Percentiles rank a stretch among this genome's conserved stretches.
phyloP scores from a whole-genome alignment of 2,329 filamentous ascomycete genomes.

The Alternaria infectoria region DNA sequence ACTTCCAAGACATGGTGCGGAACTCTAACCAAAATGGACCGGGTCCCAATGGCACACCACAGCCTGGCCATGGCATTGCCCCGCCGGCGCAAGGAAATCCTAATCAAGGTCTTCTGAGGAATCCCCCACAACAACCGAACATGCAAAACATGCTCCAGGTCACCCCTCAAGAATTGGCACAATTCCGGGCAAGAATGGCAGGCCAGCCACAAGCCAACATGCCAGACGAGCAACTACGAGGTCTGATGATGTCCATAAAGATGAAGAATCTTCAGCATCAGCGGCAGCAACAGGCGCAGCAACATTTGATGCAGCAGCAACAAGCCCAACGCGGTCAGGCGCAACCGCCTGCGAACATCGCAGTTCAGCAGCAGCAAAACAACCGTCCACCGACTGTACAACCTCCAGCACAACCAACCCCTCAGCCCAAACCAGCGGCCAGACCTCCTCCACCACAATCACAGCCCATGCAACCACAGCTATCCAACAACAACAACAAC shows the following conservation, averaged over 20 bases:
- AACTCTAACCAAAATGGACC: conserved; percentile 24
- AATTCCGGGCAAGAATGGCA: conserved; percentile 44
- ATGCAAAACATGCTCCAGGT: conserved; percentile 32
- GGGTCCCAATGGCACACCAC: conserved; percentile 27
- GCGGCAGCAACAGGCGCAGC: conserved; percentile 27
- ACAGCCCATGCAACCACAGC: conserved; percentile 26
- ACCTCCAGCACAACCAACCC: conserved; percentile 27
- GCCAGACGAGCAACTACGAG: conserved; percentile 33
- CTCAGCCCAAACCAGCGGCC: conserved; percentile 29
- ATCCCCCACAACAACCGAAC: conserved; percentile 35
- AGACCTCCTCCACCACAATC: conserved; percentile 24
- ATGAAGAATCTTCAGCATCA: conserved; percentile 32
- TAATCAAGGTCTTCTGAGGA: conserved; percentile 32
- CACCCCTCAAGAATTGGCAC: conserved; percentile 50
- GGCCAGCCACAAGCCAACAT: conserved; percentile 33
- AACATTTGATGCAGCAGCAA: conserved; percentile 8
- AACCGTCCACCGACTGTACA: conserved; percentile 33
- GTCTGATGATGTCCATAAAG: conserved; percentile 34
- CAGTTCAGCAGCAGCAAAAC: conserved; percentile 24
- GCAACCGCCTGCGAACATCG: conserved; percentile 11
- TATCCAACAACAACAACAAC: conserved; percentile 16
- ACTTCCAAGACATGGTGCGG: conserved; percentile 52
- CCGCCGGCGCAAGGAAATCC: conserved; percentile 51
- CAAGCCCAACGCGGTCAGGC: conserved; percentile 14
- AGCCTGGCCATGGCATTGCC: conserved; percentile 35